Evolutionary conservation across 257 asterid genomes (phyloP), one percentile per base, ranked within the genome.

Genomic region (Anisodus acutangulus): DNA sequence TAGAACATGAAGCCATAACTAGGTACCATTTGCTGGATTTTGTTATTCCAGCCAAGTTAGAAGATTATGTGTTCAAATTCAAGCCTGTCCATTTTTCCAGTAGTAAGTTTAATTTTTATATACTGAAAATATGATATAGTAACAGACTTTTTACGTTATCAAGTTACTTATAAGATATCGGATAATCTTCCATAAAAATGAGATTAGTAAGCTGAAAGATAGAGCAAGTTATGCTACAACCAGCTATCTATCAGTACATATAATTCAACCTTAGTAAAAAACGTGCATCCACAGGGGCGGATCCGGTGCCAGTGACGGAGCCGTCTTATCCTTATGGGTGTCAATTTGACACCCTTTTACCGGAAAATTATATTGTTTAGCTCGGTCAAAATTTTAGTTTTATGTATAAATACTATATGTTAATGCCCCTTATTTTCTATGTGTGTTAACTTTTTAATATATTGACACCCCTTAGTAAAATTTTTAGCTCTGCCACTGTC

Each of bases 41-140:
- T 6, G 51, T 68, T 0, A 37, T 13, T 67, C 49, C 43, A 31
- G 4, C 76, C 6, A 37, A 79, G 80, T 58, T 4, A 78, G 4
- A 53, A 31, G 31, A 79, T 59, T 11, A 78, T 35, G 54, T 84
- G 81, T 67, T 79, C 13, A 79, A 79, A 45, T 31, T 74, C 31
- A 45, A 37, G 45, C 66, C 85, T 39, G 66, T 74, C 66, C 85
- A 87, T 85, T 59, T 85, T 58, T 83, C 81, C 53, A 78, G 81
- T 86, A 69, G 76, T 80, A 22, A 17, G 4, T 39, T 39, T 39
- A 39, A 69, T 0, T 69, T 69, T 0, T 35, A 67, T 35, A 6
- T 0, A 6, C 35, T 35, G 5, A 1, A 2, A 39, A 4, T 39
- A 3, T 69, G 35, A 31, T 31, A 31, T 31, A 31, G 35, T 31